Base-by-base conservation (phyloP, 2,329 filamentous ascomycete genomes). In the Eutypa lata region DNA sequence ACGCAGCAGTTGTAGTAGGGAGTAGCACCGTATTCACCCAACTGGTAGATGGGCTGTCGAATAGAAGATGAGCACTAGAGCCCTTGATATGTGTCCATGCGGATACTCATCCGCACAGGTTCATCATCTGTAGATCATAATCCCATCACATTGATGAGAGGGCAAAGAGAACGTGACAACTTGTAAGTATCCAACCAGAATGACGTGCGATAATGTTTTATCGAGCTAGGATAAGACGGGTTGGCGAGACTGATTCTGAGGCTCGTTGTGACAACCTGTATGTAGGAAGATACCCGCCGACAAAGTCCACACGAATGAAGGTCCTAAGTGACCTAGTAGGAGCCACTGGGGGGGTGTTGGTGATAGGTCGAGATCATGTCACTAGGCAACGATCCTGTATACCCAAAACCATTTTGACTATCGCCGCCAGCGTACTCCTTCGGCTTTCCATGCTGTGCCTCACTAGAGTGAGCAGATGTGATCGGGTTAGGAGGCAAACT, bases 351-450 rank as follows among this genome's bases (percentile, higher is more conserved):
- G 8, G n/a, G n/a, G 13, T 22, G 16, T 10, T 42, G 38, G 16
- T 42, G 35, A 38, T 7, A 38, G 35, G 42, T n/a, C 42, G 22
- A 21, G 14, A 45, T 28, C n/a, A 7, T 14, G 38, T 56, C 38
- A 18, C 47, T 50, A 38, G 47, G 50, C 43, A 21, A 40, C 33
- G 71, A 67, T 53, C 69, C 70, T 45, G 69, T 70, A 57, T 73
- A 71, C 50, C 72, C 70, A 65, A 75, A 71, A 60, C 70, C 71
- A 56, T 67, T 68, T 35, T 70, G 57, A 56, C 74, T 71, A 73
- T 44, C 68, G 70, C 47, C 70, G 65, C 55, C 73, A 73, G 51
- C 69, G 38, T 62, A 61, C 16, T 55, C 54, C 49, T 61, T 59
- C 1, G 52, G 46, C 26, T 61, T 58, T 49, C 48, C 52, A 19